A percentile compares a stretch with the other conserved stretches of the same genome.
phyloP scores from a whole-genome alignment of 2,329 filamentous ascomycete genomes.

The Sclerotinia spermophila region DNA sequence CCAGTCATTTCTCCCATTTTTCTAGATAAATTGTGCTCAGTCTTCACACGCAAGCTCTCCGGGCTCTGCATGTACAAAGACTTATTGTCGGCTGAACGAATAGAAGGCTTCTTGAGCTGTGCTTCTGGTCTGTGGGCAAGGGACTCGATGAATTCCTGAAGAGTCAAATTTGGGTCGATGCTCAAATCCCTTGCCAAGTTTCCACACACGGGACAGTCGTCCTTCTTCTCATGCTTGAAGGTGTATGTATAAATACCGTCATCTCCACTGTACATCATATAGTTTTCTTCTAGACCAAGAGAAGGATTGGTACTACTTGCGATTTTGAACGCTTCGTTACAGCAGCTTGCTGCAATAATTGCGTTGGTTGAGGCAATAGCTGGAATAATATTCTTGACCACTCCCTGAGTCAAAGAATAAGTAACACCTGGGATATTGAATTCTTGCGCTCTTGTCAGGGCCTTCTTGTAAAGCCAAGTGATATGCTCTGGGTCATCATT shows the following conservation, averaged over 20 bases:
- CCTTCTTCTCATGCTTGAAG: conserved; percentile 89
- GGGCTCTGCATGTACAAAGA: conserved; percentile 89
- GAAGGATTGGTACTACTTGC: conserved; percentile 77
- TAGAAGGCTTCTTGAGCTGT: conserved; percentile 89
- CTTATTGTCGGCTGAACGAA: conserved; percentile 75
- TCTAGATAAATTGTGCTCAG: conserved; percentile 74
- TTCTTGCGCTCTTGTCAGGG: conserved; percentile 74
- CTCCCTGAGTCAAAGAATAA: conserved; percentile 92
- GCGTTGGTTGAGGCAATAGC: conserved; percentile 98
- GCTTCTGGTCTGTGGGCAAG: conserved; percentile 80
- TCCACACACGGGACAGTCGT: conserved; percentile 92
- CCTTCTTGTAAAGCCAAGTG: conserved; percentile 90
- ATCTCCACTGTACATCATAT: conserved; percentile 99
- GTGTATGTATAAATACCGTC: conserved; percentile 97
- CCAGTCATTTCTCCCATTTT: conserved; percentile 73
- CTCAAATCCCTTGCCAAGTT: conserved; percentile 72
- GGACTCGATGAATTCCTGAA: conserved; percentile 81
- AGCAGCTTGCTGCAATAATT: conserved; percentile 91
- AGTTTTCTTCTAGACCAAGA: conserved; percentile 76
- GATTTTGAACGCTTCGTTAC: conserved; percentile 96
- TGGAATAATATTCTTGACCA: conserved; percentile 99
- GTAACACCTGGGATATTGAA: conserved; percentile 92
- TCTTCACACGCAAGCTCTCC: conserved; percentile 76
- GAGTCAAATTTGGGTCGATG: conserved; percentile 66
- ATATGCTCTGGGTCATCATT: conserved; percentile 97